Percentiles rank a stretch among this genome's conserved stretches.
Evolutionary conservation across 2,329 filamentous ascomycete species (phyloP).

Genomic region (Aureobasidium sp.): DNA sequence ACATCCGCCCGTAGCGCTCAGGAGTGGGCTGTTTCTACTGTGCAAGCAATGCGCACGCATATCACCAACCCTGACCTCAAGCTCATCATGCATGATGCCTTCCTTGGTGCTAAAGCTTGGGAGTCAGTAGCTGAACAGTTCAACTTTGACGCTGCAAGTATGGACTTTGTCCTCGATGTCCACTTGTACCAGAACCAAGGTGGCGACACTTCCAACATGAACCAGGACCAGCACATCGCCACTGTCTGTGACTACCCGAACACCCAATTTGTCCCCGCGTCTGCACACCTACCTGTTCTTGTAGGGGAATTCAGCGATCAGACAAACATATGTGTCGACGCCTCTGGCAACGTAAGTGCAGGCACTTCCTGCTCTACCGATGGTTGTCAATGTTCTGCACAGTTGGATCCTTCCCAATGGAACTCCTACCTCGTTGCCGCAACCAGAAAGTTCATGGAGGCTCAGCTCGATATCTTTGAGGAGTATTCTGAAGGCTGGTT

Average conservation of each 20-base stretch:
- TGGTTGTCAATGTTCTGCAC: conserved; percentile 35
- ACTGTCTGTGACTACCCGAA: conserved; percentile 56
- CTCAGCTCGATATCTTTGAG: conserved; percentile 49
- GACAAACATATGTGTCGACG: conserved; percentile 44
- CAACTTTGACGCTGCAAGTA: conserved; percentile 44
- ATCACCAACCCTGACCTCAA: conserved; percentile 25
- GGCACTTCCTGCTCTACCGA: conserved; percentile 27
- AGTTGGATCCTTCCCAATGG: conserved; percentile 42
- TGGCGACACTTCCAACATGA: conserved; percentile 29
- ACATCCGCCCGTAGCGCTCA: conserved; percentile 40
- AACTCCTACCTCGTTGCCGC: conserved; percentile 39
- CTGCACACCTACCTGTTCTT: conserved; percentile 35
- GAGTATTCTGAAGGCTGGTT: conserved; percentile 45
- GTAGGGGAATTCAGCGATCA: conserved; percentile 56
- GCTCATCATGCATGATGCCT: conserved; percentile 53
- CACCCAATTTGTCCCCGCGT: conserved; percentile 39
- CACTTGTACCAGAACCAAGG: conserved; percentile 47
- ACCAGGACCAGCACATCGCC: conserved; percentile 35
- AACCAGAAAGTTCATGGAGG: conserved; percentile 47
- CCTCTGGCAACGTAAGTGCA: conserved; percentile 44
- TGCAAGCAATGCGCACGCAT: conserved; percentile 30
- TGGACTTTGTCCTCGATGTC: conserved; percentile 56
- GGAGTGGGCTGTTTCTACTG: conserved; percentile 51
- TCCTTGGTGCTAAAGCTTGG: conserved; percentile 49
- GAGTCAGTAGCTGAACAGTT: conserved; percentile 53